phyloP scores from a whole-genome alignment of 2,329 filamentous ascomycete genomes.

The Fusarium sp. region DNA sequence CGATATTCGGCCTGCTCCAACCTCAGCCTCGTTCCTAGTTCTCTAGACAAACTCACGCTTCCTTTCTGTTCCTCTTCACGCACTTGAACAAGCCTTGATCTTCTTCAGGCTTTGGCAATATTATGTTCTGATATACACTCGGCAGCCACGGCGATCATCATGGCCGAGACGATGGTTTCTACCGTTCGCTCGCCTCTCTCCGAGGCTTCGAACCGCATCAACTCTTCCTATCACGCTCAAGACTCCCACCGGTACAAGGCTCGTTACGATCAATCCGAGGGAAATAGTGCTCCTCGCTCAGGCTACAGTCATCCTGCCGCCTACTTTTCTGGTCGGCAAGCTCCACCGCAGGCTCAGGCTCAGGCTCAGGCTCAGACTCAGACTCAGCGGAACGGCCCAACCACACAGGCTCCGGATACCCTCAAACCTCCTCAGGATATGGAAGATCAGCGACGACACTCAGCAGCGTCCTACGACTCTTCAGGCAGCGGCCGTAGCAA shows the following conservation, averaged over 20 bases:
- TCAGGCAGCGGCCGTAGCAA: slow-evolving; percentile 55
- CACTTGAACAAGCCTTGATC: slow-evolving; percentile 16
- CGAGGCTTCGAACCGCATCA: slow-evolving; percentile 61
- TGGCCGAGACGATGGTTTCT: slow-evolving; percentile 49
- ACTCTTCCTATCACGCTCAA: slow-evolving; percentile 51
- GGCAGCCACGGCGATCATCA: slow-evolving; percentile 37
- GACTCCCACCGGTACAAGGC: slow-evolving; percentile 47
- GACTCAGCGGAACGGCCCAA: slow-evolving; percentile 27
- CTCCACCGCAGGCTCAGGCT: slow-evolving; percentile 21
- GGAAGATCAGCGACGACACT: slow-evolving; percentile 53
- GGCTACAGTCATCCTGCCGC: slow-evolving; percentile 28
- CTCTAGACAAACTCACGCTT: slow-evolving; percentile 13
- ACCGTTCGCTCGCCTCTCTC: slow-evolving; percentile 56
- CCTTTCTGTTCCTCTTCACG: slow-evolving; percentile 16
- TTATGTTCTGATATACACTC: slow-evolving; percentile 51
- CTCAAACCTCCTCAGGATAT: slow-evolving; percentile 45
- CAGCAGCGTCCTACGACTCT: slow-evolving; percentile 56
- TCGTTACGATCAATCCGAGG: slow-evolving; percentile 41
- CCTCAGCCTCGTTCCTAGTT: slow-evolving; percentile 6
- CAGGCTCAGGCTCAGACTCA: slow-evolving; percentile 12
- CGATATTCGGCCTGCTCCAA: neutral
- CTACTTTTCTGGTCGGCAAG: slow-evolving; percentile 31
- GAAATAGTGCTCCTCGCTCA: slow-evolving; percentile 25
- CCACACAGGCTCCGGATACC: slow-evolving; percentile 13
- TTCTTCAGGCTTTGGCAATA: slow-evolving; percentile 35